Evolutionary conservation across 2,329 filamentous ascomycete species (phyloP), one percentile per base, ranked within the genome.

Genomic region (Dactylellina sp.): DNA sequence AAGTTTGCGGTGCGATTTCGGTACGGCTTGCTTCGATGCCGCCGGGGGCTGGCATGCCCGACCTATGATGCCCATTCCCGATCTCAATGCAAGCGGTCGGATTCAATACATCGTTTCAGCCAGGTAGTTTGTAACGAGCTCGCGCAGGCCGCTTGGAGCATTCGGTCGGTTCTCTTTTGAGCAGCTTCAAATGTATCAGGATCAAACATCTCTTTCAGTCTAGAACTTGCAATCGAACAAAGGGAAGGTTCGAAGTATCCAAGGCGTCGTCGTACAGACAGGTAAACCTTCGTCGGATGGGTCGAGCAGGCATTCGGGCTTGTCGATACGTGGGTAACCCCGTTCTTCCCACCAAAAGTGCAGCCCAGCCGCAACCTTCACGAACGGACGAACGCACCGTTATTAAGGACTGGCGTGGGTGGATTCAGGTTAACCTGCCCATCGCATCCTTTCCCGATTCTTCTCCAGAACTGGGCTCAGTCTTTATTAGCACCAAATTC

Each of bases 41-140:
- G 62, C 2, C 53, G 22, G 35, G 63, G 55, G 63, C 55, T 42
- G 28, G 35, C 62, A 65, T 66, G 62, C 46, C 46, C 46, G 39
- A 60, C 32, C 53, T 35, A 68, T 50, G 44, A 52, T 32, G 40
- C 18, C 53, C 44, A 70, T 70, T 70, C 55, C 64, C 47, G 55
- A 47, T 25, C 55, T 40, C 47, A 44, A 60, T 59, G 53, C 61
- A 65, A 32, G 47, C 57, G 50, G 40, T 74, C 68, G 68, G 68
- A 49, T 65, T 74, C 68, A 56, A 32, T 60, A 20, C 14, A 74
- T 60, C 35, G 55, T 65, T 65, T 74, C 46, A 39, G 66, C 59
- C 32, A 63, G 50, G 60, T 42, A 32, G 24, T 46, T 32, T 40
- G 42, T 28, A 63, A 42, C 39, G 50, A 50, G 57, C 52, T 59